Evolutionary conservation across 192 early-diverging fungal species (phyloP).

Genomic region (Phlyctochytrium planicorne): DNA sequence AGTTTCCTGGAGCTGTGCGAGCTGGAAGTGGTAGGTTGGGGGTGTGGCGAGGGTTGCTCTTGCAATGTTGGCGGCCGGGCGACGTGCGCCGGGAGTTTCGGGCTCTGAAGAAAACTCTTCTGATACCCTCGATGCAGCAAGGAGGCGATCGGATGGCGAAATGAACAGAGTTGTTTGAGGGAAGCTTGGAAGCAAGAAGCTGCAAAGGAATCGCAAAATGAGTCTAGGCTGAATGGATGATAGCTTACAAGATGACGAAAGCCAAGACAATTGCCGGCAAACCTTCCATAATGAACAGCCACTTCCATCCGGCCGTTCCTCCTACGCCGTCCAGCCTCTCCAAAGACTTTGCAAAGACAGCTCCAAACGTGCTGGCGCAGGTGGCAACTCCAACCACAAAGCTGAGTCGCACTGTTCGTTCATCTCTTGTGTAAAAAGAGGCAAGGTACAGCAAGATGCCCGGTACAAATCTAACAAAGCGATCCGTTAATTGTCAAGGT

Average conservation of each 20-base stretch:
- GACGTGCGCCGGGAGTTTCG: background rate
- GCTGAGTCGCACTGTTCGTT: constrained; percentile 33
- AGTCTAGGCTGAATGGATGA: background rate
- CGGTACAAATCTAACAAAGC: constrained; percentile 37
- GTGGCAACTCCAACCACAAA: constrained; percentile 28
- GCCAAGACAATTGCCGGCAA: background rate
- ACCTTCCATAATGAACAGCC: constrained; percentile 19
- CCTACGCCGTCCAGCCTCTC: constrained; percentile 14
- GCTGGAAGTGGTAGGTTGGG: constrained; percentile 19
- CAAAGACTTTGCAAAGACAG: constrained; percentile 25
- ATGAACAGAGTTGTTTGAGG: constrained; percentile 38
- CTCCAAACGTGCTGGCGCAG: constrained; percentile 18
- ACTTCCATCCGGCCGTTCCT: constrained; percentile 25
- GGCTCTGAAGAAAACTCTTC: constrained; percentile 22
- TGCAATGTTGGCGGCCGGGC: background rate
- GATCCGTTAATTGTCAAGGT: background rate
- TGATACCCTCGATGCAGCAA: constrained; percentile 29
- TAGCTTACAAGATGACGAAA: background rate
- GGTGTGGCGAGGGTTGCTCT: background rate
- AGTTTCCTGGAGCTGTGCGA: constrained; percentile 23
- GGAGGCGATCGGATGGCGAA: constrained; percentile 32
- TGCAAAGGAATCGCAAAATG: background rate
- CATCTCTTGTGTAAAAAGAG: constrained; percentile 42
- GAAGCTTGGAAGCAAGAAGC: constrained; percentile 29
- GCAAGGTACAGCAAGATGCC: constrained; percentile 25